Evolutionary conservation across 192 early-diverging fungal genomes (phyloP), one percentile per base, ranked within the genome.

Genomic region (Paraglomus brasilianum): DNA sequence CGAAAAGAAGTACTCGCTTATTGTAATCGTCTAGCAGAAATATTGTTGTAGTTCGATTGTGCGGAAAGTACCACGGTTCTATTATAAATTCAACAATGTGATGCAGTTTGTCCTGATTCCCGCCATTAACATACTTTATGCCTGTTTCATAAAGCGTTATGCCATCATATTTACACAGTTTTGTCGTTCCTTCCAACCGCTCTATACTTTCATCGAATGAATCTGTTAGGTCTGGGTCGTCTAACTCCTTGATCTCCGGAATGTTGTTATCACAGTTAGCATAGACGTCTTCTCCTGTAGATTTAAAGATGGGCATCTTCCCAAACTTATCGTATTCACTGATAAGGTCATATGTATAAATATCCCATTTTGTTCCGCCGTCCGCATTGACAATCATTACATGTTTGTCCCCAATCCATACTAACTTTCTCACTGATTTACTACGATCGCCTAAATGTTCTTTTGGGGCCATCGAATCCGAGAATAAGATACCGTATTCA

Each of bases 381-480:
- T 36, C n/a, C n/a, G n/a, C 21, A 17, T 24, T n/a, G 42, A 41
- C 42, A 41, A 41, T 60, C 36, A 60, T 19, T n/a, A 60, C 11
- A 60, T 60, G 58, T 41, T 60, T 41, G 21, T 60, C 38, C 17
- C 11, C 38, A n/a, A 60, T 41, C 58, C 58, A 60, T 14, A 42
- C 13, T 36, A 60, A 36, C 36, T 43, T 17, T 15, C 9, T 30
- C 42, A 10, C 42, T 5, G 10, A 41, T 60, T 19, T n/a, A 6
- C 38, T 2, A 60, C 21, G 21, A 21, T 22, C 53, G 7, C 21
- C 38, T 36, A 30, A 30, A 30, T 30, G 30, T 2, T 30, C 3
- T 30, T 19, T 41, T 8, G 17, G 17, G 21, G 21, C 17, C 17
- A 60, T 36, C 19, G 58, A 60, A 41, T 24, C 36, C 8, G 58